phyloP scores from a whole-genome alignment of 164 flowering plant genomes.

The Magnolia kwangsiensis region DNA sequence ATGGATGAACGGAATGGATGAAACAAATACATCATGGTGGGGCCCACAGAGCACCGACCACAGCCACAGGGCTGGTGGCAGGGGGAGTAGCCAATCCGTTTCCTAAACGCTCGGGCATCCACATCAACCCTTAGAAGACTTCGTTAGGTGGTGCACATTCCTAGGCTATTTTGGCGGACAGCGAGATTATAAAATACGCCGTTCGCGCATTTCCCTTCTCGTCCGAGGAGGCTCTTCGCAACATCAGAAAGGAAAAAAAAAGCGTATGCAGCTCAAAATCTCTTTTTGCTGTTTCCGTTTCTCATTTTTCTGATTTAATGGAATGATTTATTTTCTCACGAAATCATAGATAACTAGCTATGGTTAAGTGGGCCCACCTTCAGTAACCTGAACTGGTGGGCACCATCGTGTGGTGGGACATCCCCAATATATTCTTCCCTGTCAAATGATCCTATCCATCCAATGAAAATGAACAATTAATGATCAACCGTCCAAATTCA shows the following conservation, averaged over 20 bases:
- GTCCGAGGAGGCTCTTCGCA: not conserved
- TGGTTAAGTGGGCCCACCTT: not conserved
- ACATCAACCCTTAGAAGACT: not conserved
- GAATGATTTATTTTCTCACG: not conserved
- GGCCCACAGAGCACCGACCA: no score
- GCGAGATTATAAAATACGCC: not conserved
- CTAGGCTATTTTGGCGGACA: not conserved
- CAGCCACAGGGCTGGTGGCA: no score
- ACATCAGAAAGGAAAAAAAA: not conserved
- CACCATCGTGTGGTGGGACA: not conserved
- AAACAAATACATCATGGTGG: no score
- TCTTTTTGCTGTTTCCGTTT: not conserved
- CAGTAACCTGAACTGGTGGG: not conserved
- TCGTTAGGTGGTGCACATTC: not conserved
- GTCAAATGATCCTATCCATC: not conserved
- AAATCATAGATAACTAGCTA: not conserved
- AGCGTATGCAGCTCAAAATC: not conserved
- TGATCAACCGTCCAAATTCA: no score
- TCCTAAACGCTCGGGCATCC: no score
- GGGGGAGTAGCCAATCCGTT: no score
- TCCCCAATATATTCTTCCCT: not conserved
- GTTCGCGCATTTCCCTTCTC: not conserved
- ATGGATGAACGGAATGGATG: no score
- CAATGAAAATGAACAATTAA: not conserved
- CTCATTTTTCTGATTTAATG: not conserved